Evolutionary conservation across 1,284 basidiomycete genomes (phyloP).

Genomic region (Mycosarcoma maydis): DNA sequence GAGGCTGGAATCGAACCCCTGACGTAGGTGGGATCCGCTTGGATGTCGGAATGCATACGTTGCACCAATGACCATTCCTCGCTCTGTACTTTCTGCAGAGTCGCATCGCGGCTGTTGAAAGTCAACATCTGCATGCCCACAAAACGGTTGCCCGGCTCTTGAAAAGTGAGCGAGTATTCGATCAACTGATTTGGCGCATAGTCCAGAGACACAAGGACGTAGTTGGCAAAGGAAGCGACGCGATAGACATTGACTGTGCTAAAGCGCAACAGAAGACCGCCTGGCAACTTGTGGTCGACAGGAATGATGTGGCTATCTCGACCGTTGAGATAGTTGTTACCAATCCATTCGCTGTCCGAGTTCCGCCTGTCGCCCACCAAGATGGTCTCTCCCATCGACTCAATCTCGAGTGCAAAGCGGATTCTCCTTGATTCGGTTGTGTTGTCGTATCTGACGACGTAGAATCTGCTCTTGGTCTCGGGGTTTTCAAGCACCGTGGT

Average conservation of each 20-base stretch:
- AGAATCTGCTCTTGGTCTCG: slow-evolving; percentile 70
- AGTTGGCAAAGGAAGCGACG: slow-evolving; percentile 47
- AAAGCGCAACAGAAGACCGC: slow-evolving; percentile 69
- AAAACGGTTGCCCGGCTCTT: slow-evolving; percentile 1
- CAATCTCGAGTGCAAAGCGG: slow-evolving; percentile 25
- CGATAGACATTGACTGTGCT: slow-evolving; percentile 71
- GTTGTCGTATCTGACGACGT: slow-evolving; percentile 74
- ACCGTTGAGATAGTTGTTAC: slow-evolving; percentile 25
- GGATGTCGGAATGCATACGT: slow-evolving; percentile 14
- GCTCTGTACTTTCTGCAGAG: not conserved
- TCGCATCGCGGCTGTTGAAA: not conserved
- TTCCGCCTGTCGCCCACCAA: slow-evolving; percentile 8
- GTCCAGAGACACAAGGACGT: slow-evolving; percentile 21
- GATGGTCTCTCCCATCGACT: slow-evolving; percentile 29
- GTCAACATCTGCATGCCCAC: slow-evolving; percentile 12
- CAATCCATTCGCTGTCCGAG: not conserved
- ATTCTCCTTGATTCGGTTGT: slow-evolving; percentile 42
- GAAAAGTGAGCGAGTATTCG: slow-evolving; percentile 18
- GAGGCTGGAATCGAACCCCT: not conserved
- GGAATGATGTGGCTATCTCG: slow-evolving; percentile 39
- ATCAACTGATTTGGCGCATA: slow-evolving; percentile 14
- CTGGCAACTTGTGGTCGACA: slow-evolving; percentile 35
- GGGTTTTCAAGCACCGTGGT: slow-evolving; percentile 40
- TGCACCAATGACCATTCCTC: slow-evolving; percentile 7
- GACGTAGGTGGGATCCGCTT: not conserved